A percentile compares a stretch with the other conserved stretches of the same genome.
These are phyloP conservation scores for Teunomyces stri DNA, from an alignment of 805 yeast genomes.

Conservation along the genomic window DNA sequence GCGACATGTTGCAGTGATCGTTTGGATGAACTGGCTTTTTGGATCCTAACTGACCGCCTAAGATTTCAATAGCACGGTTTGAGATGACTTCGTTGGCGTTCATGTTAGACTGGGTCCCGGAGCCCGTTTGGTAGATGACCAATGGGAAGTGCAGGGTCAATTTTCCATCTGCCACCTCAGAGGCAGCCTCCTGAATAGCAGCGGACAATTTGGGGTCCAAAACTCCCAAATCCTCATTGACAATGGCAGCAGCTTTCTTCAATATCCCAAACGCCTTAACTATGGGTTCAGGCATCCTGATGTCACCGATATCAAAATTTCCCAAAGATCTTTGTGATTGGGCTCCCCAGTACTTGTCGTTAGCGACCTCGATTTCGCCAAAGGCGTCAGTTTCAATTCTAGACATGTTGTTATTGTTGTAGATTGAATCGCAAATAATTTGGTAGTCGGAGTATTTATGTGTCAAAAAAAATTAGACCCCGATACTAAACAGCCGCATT, in stretches of 20 bases:
- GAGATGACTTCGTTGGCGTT: constrained; percentile 41
- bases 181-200: constrained; percentile 37
- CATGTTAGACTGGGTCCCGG: constrained; percentile 42
- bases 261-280: constrained; percentile 36
- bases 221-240: constrained; percentile 31
- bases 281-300: constrained; percentile 35
- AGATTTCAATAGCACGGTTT: constrained; percentile 38
- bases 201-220: constrained; percentile 31
- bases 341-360: constrained; percentile 38
- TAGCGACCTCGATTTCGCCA: constrained; percentile 35
- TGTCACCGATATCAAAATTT: constrained; percentile 39
- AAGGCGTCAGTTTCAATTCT: constrained; percentile 39
- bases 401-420: constrained; percentile 8
- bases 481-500: background rate
- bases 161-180: constrained; percentile 39
- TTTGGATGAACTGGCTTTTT: constrained; percentile 40
- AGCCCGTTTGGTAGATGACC: constrained; percentile 40
- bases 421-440: background rate
- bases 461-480: constrained; percentile 1
- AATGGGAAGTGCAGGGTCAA: constrained; percentile 40
- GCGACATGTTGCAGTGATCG: constrained; percentile 41
- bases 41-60: constrained; percentile 37
- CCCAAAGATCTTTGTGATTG: constrained; percentile 38
- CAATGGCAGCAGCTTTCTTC: constrained; percentile 39
- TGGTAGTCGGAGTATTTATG: background rate